phyloP scores from a whole-genome alignment of 2,329 filamentous ascomycete species.

The Bertia moriformis region DNA sequence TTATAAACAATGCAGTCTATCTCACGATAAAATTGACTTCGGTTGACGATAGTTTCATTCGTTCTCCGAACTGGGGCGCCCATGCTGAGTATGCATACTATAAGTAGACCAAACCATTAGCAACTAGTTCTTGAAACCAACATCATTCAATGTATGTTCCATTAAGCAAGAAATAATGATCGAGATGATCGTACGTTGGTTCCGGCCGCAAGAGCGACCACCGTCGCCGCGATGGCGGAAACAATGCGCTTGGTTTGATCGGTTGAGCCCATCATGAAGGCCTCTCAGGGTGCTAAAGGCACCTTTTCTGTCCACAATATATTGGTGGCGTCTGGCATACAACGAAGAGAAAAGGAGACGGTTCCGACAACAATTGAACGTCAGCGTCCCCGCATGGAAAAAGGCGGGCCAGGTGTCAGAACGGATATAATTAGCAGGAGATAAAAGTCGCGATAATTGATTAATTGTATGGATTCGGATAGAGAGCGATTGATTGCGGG shows the following conservation, averaged over 20 bases:
- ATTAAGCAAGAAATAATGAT: background rate
- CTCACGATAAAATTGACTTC: slow-evolving; percentile 71
- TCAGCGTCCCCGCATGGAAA: too few relatives aligned
- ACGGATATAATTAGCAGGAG: too few relatives aligned
- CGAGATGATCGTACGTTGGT: slow-evolving; percentile 1
- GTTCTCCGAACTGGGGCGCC: slow-evolving; percentile 87
- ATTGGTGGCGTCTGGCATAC: too few relatives aligned
- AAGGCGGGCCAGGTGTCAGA: too few relatives aligned
- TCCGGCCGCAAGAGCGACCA: background rate
- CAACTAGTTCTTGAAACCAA: slow-evolving; percentile 2
- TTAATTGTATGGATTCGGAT: too few relatives aligned
- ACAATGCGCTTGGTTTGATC: background rate
- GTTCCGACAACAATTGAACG: too few relatives aligned
- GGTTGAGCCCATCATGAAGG: background rate
- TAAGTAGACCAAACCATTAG: slow-evolving; percentile 2
- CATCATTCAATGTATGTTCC: slow-evolving; percentile 4
- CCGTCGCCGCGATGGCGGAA: background rate
- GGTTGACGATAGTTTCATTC: slow-evolving; percentile 75
- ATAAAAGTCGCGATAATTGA: too few relatives aligned
- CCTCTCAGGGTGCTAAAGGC: too few relatives aligned
- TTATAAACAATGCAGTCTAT: background rate
- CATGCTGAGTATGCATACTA: slow-evolving; percentile 98
- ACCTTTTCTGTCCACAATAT: too few relatives aligned
- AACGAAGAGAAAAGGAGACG: too few relatives aligned
- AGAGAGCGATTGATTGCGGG: too few relatives aligned